These are phyloP conservation scores for Serpula lacrymans DNA, from an alignment of 768 basidiomycete genomes.

Conservation along the genomic window DNA sequence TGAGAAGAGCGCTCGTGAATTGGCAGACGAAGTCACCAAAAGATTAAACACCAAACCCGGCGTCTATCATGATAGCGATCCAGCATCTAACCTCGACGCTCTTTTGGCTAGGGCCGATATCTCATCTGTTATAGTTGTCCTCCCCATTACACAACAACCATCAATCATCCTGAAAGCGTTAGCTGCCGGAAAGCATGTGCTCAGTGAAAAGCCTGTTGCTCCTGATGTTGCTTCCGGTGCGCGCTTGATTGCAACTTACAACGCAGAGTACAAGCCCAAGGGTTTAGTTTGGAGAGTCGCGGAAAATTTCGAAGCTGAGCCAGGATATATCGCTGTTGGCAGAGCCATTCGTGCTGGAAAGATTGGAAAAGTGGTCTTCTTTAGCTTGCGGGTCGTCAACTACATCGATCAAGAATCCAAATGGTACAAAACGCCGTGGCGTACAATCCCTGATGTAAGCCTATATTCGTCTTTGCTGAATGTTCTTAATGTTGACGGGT, in stretches of 20 bases:
- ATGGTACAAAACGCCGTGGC: conserved; percentile 83
- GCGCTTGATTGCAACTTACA: conserved; percentile 63
- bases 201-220: conserved; percentile 87
- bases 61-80: conserved; percentile 55
- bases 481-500: conserved; percentile 4
- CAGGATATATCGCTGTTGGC: conserved; percentile 43
- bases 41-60: conserved; percentile 39
- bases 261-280: conserved; percentile 58
- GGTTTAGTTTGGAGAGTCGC: conserved; percentile 79
- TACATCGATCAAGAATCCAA: conserved; percentile 60
- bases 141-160: conserved; percentile 79
- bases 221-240: conserved; percentile 63
- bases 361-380: conserved; percentile 71
- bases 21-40: conserved; percentile 45
- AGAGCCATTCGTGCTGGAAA: conserved; percentile 52
- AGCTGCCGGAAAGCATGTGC: conserved; percentile 80
- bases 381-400: conserved; percentile 51
- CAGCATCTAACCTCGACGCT: conserved; percentile 46
- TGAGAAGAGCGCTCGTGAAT: conserved; percentile 49
- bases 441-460: conserved; percentile 75
- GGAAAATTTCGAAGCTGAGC: conserved; percentile 73
- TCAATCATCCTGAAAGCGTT: conserved; percentile 58
- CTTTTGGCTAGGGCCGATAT: conserved; percentile 71
- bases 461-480: background rate
- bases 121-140: conserved; percentile 64